These are phyloP conservation scores for Isatis lusitanica DNA, from an alignment of 441 rosid genomes.

Conservation along the genomic window DNA sequence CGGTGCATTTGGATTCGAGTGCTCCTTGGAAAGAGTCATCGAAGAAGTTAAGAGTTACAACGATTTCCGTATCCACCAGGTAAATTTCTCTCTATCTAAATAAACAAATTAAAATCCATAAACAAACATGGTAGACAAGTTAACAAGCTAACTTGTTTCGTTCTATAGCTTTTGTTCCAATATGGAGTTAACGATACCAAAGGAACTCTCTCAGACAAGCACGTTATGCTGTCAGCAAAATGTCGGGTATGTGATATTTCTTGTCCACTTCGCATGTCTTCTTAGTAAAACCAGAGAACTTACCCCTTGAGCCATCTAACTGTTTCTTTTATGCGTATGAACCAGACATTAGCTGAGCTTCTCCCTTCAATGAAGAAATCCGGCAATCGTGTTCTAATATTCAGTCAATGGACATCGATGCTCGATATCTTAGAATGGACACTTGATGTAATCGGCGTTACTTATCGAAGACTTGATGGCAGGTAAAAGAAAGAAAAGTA, in stretches of 20 bases:
- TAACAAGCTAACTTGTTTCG: slow-evolving; percentile 1
- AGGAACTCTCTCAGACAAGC: slow-evolving; percentile 78
- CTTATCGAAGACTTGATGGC: slow-evolving; percentile 91
- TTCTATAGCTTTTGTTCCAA: slow-evolving; percentile 70
- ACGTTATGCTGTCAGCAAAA: slow-evolving; percentile 94
- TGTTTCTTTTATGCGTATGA: background rate
- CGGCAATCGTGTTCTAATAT: slow-evolving; percentile 85
- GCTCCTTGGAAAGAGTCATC: slow-evolving; percentile 80
- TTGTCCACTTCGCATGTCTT: background rate
- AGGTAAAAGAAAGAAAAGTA: slow-evolving; percentile 48
- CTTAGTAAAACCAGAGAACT: background rate
- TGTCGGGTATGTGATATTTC: slow-evolving; percentile 60
- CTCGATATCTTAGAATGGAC: slow-evolving; percentile 97
- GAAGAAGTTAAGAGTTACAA: slow-evolving; percentile 81
- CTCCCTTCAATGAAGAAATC: slow-evolving; percentile 67
- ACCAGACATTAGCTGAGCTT: slow-evolving; percentile 79
- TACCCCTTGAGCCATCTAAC: background rate
- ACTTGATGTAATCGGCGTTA: slow-evolving; percentile 80
- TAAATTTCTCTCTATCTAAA: slow-evolving; percentile 31
- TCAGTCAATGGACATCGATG: slow-evolving; percentile 99
- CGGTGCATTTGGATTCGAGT: slow-evolving; percentile 90
- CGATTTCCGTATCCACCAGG: slow-evolving; percentile 93
- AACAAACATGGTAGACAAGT: slow-evolving; percentile 2
- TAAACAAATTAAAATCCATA: background rate
- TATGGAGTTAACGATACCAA: slow-evolving; percentile 56